Base-by-base conservation (phyloP, 352 stramenopile species). In the Blastocystis sp. region DNA sequence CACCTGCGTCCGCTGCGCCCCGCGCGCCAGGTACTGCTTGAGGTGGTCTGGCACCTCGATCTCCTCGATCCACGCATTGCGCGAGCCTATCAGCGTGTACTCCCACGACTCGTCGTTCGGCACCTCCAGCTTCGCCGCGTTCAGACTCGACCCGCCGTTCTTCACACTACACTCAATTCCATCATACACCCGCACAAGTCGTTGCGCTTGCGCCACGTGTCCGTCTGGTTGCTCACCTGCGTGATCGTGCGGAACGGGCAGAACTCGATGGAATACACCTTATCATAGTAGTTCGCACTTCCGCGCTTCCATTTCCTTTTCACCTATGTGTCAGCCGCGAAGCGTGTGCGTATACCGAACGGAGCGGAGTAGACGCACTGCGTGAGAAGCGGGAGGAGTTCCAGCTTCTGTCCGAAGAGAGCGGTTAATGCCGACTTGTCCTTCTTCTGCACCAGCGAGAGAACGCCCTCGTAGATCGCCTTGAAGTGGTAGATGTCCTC, bases 211-310 rank as follows among this genome's bases (percentile, higher is more conserved):
- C 74, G 28, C 74, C 74, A 84, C 5, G 74, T 84, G 34, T 84
- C 56, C 40, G 74, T 84, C 34, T 84, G 74, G 34, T 84, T 84
- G 23, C 23, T 70, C 17, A 70, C 40, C 61, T 84, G 74, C 1
- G 61, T 67, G 52, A 84, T 62, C 19, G 56, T 67, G 11, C 21
- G 45, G 34, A 84, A 84, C 3, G 74, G 74, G 56, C 74, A 84
- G 53, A 84, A 84, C 61, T 84, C 74, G 61, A 84, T 69, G 34
- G 52, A 67, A 41, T 84, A 84, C 52, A 41, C 41, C 53, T 84
- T 84, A 34, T 84, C 43, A 41, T 59, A 84, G 56, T 41, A 84
- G 53, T 66, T 84, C 10, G 74, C 17, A 0, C 53, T 67, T 48
- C 74, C 74, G 60, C 74, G 2, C 53, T 84, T 84, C n/a, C 74